phyloP scores from a whole-genome alignment of 208 protist species.

The Polymyxa betae region DNA sequence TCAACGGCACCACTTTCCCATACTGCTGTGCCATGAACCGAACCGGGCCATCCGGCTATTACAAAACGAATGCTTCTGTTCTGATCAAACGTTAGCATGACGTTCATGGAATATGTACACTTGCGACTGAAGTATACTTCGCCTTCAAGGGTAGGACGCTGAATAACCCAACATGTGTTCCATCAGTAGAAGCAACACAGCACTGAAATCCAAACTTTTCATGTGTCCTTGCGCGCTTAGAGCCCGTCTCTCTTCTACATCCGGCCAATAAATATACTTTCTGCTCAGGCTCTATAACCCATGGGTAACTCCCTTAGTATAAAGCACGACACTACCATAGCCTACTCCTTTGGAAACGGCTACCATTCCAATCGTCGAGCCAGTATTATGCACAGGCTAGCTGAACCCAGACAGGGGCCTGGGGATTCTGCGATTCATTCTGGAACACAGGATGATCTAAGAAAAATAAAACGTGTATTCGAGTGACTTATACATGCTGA shows the following conservation, averaged over 20 bases:
- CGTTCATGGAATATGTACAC: neutral
- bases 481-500: neutral
- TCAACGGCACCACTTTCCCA: neutral
- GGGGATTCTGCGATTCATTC: neutral
- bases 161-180: neutral
- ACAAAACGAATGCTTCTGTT: neutral
- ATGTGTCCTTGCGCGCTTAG: neutral
- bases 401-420: neutral
- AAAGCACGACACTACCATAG: neutral
- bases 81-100: neutral
- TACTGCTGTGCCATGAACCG: neutral
- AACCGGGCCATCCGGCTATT: neutral
- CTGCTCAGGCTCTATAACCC: neutral
- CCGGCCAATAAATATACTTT: neutral
- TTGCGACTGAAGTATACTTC: neutral
- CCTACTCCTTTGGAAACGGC: neutral
- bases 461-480: neutral
- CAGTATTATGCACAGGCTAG: neutral
- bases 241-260: neutral
- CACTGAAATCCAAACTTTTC: neutral
- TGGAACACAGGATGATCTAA: neutral
- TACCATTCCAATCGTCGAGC: neutral
- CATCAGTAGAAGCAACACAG: neutral
- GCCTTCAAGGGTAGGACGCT: neutral
- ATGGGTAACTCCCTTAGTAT: neutral